Percentiles rank a stretch among this genome's conserved stretches.
phyloP scores from a whole-genome alignment of 176 grass and related monocot genomes.

The Leersia perrieri region DNA sequence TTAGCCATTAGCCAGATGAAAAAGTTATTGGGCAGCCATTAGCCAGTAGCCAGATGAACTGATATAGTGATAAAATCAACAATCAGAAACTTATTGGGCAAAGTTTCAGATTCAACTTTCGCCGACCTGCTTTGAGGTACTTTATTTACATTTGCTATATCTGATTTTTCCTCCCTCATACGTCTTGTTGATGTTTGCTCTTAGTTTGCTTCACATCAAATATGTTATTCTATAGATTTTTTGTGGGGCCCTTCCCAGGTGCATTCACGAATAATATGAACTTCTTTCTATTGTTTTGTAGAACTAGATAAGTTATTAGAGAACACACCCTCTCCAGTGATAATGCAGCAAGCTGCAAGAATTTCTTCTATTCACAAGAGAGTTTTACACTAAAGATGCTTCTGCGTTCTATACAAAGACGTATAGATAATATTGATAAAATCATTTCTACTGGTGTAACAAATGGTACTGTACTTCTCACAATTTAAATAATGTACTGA shows the following conservation, averaged over 20 bases:
- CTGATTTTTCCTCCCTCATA: neutral
- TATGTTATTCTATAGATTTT: neutral
- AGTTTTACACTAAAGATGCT: constrained; percentile 80
- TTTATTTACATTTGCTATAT: neutral
- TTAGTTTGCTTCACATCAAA: neutral
- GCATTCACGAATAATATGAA: neutral
- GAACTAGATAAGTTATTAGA: constrained; percentile 88
- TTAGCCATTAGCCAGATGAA: too few species aligned
- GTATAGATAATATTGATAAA: constrained; percentile 78
- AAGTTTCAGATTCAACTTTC: neutral
- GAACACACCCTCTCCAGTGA: constrained; percentile 57
- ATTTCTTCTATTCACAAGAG: constrained; percentile 74
- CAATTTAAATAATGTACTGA: neutral
- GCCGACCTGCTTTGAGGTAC: neutral
- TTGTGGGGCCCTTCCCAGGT: neutral
- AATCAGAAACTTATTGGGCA: too few species aligned
- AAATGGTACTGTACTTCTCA: constrained; percentile 52
- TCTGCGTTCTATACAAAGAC: constrained; percentile 77
- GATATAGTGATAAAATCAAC: too few species aligned
- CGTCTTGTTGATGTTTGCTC: neutral
- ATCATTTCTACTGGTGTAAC: constrained; percentile 62
- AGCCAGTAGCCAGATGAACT: too few species aligned
- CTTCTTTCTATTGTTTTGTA: constrained; percentile 24
- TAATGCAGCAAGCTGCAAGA: constrained; percentile 78
- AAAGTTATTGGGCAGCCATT: too few species aligned